Evolutionary conservation across 805 yeast species (phyloP).

Genomic region (Candida palmyrensis): DNA sequence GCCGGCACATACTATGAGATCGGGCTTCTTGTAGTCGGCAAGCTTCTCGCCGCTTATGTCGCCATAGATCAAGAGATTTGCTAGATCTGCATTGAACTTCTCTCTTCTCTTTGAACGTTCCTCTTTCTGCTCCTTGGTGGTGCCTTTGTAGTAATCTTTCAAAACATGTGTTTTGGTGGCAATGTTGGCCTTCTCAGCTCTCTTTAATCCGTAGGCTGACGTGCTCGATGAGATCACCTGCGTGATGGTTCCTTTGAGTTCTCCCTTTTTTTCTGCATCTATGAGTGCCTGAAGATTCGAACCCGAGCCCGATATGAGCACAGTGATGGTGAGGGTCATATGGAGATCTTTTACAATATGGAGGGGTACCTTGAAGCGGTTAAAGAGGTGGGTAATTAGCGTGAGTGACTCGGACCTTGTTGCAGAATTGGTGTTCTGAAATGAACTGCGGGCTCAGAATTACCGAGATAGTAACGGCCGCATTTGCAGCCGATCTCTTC

Average conservation of each 20-base stretch:
- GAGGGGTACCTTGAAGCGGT: too few species aligned
- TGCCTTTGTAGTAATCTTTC: slow-evolving; percentile 66
- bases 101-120: slow-evolving; percentile 60
- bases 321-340: slow-evolving; percentile 42
- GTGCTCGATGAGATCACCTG: slow-evolving; percentile 82
- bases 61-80: slow-evolving; percentile 57
- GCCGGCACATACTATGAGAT: slow-evolving; percentile 93
- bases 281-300: slow-evolving; percentile 94
- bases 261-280: slow-evolving; percentile 51
- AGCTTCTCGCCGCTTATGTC: slow-evolving; percentile 26
- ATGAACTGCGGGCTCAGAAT: too few species aligned
- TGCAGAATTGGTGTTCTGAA: too few species aligned
- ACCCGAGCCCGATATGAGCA: slow-evolving; percentile 91
- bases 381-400: too few species aligned
- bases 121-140: slow-evolving; percentile 62
- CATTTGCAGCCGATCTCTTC: too few species aligned
- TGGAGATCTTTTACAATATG: too few species aligned
- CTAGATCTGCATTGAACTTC: slow-evolving; percentile 73
- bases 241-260: slow-evolving; percentile 51
- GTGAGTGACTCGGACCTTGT: too few species aligned
- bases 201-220: slow-evolving; percentile 78
- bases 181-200: slow-evolving; percentile 69
- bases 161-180: slow-evolving; percentile 71
- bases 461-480: too few species aligned
- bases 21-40: slow-evolving; percentile 51